Evolutionary conservation across 352 stramenopile species (phyloP).

Genomic region (Phytopythium helicoides): DNA sequence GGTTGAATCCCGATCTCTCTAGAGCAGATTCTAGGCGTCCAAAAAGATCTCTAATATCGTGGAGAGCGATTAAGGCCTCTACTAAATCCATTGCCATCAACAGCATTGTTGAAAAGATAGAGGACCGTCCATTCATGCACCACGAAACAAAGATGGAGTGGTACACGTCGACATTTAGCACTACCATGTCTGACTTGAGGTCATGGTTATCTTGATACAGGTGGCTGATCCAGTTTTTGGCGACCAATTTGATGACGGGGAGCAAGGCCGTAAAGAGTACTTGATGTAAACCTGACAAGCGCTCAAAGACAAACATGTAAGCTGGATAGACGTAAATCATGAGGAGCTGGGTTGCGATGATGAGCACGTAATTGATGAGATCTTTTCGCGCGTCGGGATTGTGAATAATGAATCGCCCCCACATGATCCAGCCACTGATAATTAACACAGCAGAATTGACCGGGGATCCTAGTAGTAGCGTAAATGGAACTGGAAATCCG

Average conservation of each 20-base stretch:
- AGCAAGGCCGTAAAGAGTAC: conserved; percentile 15
- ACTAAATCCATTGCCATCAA: conserved; percentile 18
- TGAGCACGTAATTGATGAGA: conserved; percentile 17
- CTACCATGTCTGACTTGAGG: conserved; percentile 18
- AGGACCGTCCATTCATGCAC: conserved; percentile 18
- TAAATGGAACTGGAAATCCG: conserved; percentile 45
- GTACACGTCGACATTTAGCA: conserved; percentile 24
- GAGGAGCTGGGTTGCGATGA: conserved; percentile 28
- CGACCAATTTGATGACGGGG: conserved; percentile 15
- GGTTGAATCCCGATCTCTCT: too few relatives aligned
- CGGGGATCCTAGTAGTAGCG: conserved; percentile 13
- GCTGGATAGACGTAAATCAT: conserved; percentile 27
- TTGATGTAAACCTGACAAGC: conserved; percentile 4
- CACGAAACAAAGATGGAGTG: conserved; percentile 20
- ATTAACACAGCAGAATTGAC: conserved; percentile 16
- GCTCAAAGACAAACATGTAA: conserved; percentile 21
- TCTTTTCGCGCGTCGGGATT: conserved; percentile 12
- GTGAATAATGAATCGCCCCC: conserved; percentile 15
- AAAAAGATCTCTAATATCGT: conserved; percentile 2
- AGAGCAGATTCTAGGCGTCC: too few relatives aligned
- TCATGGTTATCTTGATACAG: conserved; percentile 17
- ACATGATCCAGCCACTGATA: conserved; percentile 19
- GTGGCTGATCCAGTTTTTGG: conserved; percentile 23
- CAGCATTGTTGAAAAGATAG: conserved; percentile 12
- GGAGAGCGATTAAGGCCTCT: conserved; percentile 11